Conservation (phyloP, 148 eudicot species). For the Chenopodium formosanum region DNA sequence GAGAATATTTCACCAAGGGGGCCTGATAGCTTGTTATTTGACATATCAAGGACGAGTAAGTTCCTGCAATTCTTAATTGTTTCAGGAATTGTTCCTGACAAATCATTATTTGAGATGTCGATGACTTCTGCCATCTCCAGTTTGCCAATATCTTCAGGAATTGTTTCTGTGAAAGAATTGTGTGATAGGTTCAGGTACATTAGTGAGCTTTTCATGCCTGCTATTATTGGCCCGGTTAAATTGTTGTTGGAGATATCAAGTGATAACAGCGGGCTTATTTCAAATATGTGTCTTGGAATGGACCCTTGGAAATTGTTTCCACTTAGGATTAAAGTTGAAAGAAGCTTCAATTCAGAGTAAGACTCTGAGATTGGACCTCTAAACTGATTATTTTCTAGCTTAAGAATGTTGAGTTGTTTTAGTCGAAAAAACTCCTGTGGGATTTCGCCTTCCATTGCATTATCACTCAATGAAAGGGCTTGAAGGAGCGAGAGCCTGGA, state of each 20-base stretch:
- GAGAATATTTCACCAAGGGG: conserved; percentile 38
- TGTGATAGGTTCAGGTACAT: conserved; percentile 56
- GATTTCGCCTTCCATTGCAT: conserved; percentile 59
- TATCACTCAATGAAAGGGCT: conserved; percentile 49
- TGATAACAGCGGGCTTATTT: conserved; percentile 36
- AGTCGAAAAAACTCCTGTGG: conserved; percentile 59
- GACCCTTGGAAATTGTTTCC: conserved; percentile 65
- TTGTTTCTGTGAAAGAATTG: conserved; percentile 47
- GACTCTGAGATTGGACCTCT: conserved; percentile 51
- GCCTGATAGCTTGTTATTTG: conserved; percentile 59
- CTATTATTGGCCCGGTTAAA: conserved; percentile 55
- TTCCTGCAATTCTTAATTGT: conserved; percentile 61
- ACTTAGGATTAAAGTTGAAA: conserved; percentile 59
- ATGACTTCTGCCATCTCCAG: conserved; percentile 75
- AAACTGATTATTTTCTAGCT: conserved; percentile 49
- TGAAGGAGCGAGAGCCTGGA: conserved; percentile 53
- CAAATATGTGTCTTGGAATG: conserved; percentile 48
- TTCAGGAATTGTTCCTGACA: conserved; percentile 61
- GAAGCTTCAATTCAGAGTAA: conserved; percentile 52
- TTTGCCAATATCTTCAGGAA: conserved; percentile 64
- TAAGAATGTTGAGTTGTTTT: conserved; percentile 43
- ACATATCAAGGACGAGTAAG: conserved; percentile 57
- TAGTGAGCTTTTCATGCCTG: conserved; percentile 59
- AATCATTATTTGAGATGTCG: conserved; percentile 68
- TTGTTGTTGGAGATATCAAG: conserved; percentile 71